phyloP scores from a whole-genome alignment of 2,329 filamentous ascomycete genomes.

The Ambrosiella xylebori region DNA sequence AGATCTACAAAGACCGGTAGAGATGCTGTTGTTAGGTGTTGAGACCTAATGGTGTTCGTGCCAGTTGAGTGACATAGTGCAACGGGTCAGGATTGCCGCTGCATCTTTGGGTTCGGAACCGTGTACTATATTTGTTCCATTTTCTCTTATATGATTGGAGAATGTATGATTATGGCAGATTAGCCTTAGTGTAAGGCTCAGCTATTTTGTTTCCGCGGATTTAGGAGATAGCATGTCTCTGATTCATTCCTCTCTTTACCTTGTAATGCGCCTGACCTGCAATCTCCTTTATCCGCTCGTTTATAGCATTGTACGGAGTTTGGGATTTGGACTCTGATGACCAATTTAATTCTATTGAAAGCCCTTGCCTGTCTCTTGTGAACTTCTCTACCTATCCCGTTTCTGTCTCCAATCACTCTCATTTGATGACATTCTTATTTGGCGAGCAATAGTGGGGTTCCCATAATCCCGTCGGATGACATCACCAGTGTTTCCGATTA shows the following conservation, averaged over 20 bases:
- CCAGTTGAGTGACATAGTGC: no score
- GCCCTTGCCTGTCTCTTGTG: not conserved
- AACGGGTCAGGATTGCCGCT: no score
- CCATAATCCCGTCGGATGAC: not conserved
- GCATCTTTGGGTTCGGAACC: not conserved
- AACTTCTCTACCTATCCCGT: conserved; percentile 6
- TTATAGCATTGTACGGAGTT: conserved; percentile 7
- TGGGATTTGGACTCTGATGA: conserved; percentile 4
- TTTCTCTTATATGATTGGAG: conserved; percentile 2
- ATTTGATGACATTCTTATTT: not conserved
- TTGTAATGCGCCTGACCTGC: not conserved
- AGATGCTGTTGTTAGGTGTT: not conserved
- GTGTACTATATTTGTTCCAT: conserved; percentile 7
- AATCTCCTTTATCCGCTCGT: not conserved
- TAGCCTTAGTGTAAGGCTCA: not conserved
- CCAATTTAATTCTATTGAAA: conserved; percentile 1
- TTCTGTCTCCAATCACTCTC: not conserved
- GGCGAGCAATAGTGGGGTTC: not conserved
- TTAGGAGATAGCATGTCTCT: no score
- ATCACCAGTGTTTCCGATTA: not conserved
- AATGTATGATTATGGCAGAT: conserved; percentile 5
- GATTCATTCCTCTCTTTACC: not conserved
- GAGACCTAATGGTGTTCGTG: not conserved
- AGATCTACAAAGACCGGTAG: conserved; percentile 77
- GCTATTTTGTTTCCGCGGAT: no score